These are phyloP conservation scores for Phialocephala sp. DNA, from an alignment of 2,329 filamentous ascomycete genomes.

Conservation along the genomic window DNA sequence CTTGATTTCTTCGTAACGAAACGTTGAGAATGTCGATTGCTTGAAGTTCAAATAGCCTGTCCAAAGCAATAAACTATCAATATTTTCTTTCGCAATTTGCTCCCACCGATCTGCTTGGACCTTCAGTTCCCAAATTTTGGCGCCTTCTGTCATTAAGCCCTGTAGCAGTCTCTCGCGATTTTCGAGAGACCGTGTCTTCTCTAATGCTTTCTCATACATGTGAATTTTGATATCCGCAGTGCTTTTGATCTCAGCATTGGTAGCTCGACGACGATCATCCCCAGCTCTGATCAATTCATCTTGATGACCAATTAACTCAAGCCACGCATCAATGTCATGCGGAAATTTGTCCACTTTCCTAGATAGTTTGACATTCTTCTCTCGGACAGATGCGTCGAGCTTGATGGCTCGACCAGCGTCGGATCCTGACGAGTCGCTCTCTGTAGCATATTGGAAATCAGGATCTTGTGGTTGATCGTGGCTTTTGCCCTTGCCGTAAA, in stretches of 20 bases:
- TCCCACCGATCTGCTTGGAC: slow-evolving; percentile 70
- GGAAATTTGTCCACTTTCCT: slow-evolving; percentile 69
- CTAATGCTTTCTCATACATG: slow-evolving; percentile 78
- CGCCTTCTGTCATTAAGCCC: slow-evolving; percentile 74
- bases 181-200: slow-evolving; percentile 52
- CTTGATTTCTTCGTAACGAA: slow-evolving; percentile 71
- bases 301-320: slow-evolving; percentile 80
- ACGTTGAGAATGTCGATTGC: slow-evolving; percentile 69
- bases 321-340: slow-evolving; percentile 73
- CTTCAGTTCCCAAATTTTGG: slow-evolving; percentile 73
- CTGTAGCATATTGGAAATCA: slow-evolving; percentile 52
- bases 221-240: slow-evolving; percentile 81
- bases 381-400: slow-evolving; percentile 53
- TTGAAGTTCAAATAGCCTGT: slow-evolving; percentile 73
- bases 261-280: slow-evolving; percentile 53
- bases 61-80: slow-evolving; percentile 71
- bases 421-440: slow-evolving; percentile 47
- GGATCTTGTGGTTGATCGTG: slow-evolving; percentile 39
- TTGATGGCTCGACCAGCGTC: slow-evolving; percentile 44
- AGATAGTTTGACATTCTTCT: slow-evolving; percentile 65
- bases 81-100: slow-evolving; percentile 60
- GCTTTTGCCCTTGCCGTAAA: slow-evolving; percentile 65
- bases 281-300: slow-evolving; percentile 64
- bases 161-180: slow-evolving; percentile 67
- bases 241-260: slow-evolving; percentile 67